A percentile compares a stretch with the other conserved stretches of the same genome.
Conservation (phyloP, 257 asterid genomes). For the Solanum appendiculatum region DNA sequence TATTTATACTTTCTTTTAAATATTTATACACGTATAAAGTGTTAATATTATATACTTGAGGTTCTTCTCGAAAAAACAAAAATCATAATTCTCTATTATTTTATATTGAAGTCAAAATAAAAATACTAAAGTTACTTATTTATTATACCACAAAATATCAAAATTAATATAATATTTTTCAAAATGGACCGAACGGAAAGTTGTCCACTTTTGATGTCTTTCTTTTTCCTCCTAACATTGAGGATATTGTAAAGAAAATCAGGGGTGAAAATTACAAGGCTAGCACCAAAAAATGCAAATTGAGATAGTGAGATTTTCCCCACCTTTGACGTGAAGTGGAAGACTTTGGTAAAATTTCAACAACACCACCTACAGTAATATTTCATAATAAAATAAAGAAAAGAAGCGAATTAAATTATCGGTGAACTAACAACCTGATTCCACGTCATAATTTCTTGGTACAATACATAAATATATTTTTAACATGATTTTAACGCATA, state of each 20-base stretch:
- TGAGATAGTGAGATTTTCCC: background rate
- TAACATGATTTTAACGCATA: no score
- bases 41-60: background rate
- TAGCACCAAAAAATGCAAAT: background rate
- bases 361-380: background rate
- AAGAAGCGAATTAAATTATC: background rate
- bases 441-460: slow-evolving; percentile 23
- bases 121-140: background rate
- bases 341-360: background rate
- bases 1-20: background rate
- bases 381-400: no score
- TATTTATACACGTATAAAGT: background rate
- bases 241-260: no score
- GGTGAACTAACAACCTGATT: slow-evolving; percentile 25
- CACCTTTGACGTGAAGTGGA: background rate
- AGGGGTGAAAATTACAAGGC: background rate
- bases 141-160: background rate
- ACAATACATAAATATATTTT: no score
- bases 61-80: background rate
- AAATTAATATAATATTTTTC: background rate
- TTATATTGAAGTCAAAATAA: background rate
- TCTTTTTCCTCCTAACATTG: no score
- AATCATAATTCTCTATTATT: background rate
- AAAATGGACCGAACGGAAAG: background rate
- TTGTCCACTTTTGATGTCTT: background rate